Evolutionary conservation across 768 basidiomycete genomes (phyloP).

Genomic region (Collybiopsis confluens): DNA sequence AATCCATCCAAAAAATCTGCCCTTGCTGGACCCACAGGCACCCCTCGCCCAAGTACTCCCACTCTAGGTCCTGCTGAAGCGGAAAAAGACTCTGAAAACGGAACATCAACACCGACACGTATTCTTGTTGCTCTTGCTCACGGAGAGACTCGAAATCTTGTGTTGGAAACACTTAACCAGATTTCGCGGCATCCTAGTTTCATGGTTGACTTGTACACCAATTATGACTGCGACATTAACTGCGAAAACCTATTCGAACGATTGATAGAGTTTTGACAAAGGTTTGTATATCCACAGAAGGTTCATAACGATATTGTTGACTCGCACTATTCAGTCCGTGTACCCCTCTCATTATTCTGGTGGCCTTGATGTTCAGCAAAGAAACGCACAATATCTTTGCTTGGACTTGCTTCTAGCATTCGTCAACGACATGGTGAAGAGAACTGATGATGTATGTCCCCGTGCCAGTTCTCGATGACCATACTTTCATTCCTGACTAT

Average conservation of each 20-base stretch:
- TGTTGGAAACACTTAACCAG: constrained; percentile 82
- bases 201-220: constrained; percentile 93
- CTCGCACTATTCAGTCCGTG: constrained; percentile 55
- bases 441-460: constrained; percentile 46
- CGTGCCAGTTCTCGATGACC: constrained; percentile 12
- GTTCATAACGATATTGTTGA: constrained; percentile 7
- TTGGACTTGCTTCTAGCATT: constrained; percentile 84
- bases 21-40: constrained; percentile 25
- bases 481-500: constrained; percentile 11
- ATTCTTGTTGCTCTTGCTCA: constrained; percentile 70
- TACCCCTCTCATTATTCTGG: constrained; percentile 65
- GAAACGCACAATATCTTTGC: constrained; percentile 81
- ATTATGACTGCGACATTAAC: constrained; percentile 96
- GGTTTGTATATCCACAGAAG: constrained; percentile 35
- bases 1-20: constrained; percentile 27
- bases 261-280: constrained; percentile 84
- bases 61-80: constrained; percentile 34
- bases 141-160: constrained; percentile 83
- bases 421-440: constrained; percentile 81
- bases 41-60: constrained; percentile 54
- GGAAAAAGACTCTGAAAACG: constrained; percentile 43
- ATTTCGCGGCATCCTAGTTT: constrained; percentile 82
- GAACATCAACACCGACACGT: constrained; percentile 46
- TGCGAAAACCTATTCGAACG: constrained; percentile 95
- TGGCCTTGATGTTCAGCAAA: constrained; percentile 57